A percentile compares a stretch with the other conserved stretches of the same genome.
Conservation (phyloP, 176 grass and related monocot species). For the Bothriochloa decipiens region DNA sequence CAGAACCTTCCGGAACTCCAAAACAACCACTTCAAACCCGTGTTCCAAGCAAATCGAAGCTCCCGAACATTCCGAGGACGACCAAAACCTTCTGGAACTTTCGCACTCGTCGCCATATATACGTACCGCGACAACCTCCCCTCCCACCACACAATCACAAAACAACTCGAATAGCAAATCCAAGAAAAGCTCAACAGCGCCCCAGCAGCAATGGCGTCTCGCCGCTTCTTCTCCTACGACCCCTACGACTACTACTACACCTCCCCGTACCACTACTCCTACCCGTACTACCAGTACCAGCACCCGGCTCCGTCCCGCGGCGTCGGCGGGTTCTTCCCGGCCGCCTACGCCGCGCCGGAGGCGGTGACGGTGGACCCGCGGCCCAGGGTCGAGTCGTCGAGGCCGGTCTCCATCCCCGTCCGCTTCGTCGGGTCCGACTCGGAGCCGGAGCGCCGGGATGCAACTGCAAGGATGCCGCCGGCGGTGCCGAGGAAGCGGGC, state of each 20-base stretch:
- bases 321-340: constrained; percentile 9
- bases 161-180: not conserved
- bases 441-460: not conserved
- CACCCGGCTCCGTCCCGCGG: not conserved
- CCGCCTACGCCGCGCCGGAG: not conserved
- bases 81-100: not conserved
- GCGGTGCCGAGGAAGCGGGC: not conserved
- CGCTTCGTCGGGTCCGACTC: constrained; percentile 25
- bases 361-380: not conserved
- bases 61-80: constrained; percentile 16
- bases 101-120: not conserved
- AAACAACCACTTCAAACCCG: not conserved
- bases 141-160: not conserved
- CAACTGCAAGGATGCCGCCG: not conserved
- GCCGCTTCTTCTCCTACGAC: constrained; percentile 35
- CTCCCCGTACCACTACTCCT: constrained; percentile 4
- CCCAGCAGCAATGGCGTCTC: constrained; percentile 37
- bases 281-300: not conserved
- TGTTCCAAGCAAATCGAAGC: not conserved
- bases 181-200: not conserved
- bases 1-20: not conserved
- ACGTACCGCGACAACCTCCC: not conserved
- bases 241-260: constrained; percentile 44
- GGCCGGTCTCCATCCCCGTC: constrained; percentile 37
- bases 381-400: not conserved